Base-by-base conservation (phyloP, 345 rosid genomes). In the Sonneratia caseolaris region DNA sequence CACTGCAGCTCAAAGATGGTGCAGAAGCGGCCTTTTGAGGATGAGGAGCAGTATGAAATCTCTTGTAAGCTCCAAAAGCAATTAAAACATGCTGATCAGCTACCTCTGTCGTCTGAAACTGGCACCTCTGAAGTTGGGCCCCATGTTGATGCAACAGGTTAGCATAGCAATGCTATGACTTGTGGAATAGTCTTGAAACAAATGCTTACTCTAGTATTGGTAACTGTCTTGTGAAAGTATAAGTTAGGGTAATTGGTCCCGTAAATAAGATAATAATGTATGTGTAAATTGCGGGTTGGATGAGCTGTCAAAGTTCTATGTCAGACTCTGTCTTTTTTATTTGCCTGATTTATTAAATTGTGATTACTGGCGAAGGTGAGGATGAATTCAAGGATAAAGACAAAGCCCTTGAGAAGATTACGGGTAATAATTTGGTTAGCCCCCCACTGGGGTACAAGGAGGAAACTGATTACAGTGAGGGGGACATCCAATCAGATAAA, bases 1-100 rank as follows among this genome's bases (percentile, higher is more conserved):
- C 45, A 7, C 32, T 76, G 73, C 82, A 75, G 84, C 53, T 66
- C 11, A 56, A 76, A 73, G 73, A 88, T 88, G 93, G 77, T 81
- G 71, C 81, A 81, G 69, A 86, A 88, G 70, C 82, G 93, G 37
- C 72, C 89, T 72, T 81, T 78, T 47, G 53, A 49, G 64, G 86
- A 82, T 66, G 89, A 82, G 71, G 82, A 78, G 55, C 77, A 79
- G 22, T 76, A 78, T 35, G 83, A 80, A 71, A 67, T 76, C 42
- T 68, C 86, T 21, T 73, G 62, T 73, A 88, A 86, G 88, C 83
- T 78, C 37, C 80, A 73, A 59, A 82, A 84, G 70, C 81, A 69
- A 42, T 71, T 80, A 72, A 83, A 86, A 64, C 69, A 75, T 53
- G 37, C 61, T 45, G 70, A 74, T 24, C 78, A 75, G 72, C 42